These are phyloP conservation scores for Alternaria panax DNA, from an alignment of 2,329 filamentous ascomycete genomes.

Conservation along the genomic window DNA sequence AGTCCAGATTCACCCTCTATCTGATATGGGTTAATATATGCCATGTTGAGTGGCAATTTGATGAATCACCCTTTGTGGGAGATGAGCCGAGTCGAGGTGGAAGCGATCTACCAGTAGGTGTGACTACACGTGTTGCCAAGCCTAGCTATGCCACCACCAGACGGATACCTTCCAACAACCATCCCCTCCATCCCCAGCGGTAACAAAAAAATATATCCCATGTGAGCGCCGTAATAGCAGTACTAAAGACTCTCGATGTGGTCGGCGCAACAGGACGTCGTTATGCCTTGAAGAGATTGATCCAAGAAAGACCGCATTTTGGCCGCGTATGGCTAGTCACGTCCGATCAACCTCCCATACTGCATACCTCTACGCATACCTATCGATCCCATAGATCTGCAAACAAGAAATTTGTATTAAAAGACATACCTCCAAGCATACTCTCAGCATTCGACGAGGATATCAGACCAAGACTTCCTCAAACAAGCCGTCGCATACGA, in stretches of 20 bases:
- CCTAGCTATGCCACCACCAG: not conserved
- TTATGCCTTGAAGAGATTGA: slow-evolving; percentile 42
- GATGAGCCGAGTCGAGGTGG: too few species aligned
- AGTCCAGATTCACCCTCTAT: too few species aligned
- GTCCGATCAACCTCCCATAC: slow-evolving; percentile 17
- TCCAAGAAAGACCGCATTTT: slow-evolving; percentile 44
- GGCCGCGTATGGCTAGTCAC: slow-evolving; percentile 44
- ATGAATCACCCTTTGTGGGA: too few species aligned
- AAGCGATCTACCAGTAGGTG: too few species aligned
- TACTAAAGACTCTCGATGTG: not conserved
- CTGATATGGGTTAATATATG: too few species aligned
- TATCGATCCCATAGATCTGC: slow-evolving; percentile 23
- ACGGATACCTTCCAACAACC: not conserved
- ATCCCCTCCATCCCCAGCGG: not conserved
- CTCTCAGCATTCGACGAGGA: slow-evolving; percentile 28
- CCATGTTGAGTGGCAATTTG: too few species aligned
- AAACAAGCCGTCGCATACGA: slow-evolving; percentile 27
- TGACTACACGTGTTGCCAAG: not conserved
- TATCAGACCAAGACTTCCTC: slow-evolving; percentile 32
- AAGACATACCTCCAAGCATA: slow-evolving; percentile 32
- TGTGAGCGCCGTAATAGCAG: slow-evolving; percentile 5
- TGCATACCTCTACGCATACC: slow-evolving; percentile 1
- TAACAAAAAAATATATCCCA: not conserved
- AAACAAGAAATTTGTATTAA: slow-evolving; percentile 28
- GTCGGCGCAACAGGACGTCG: slow-evolving; percentile 26